Evolutionary conservation across 2,329 filamentous ascomycete genomes (phyloP), one percentile per base, ranked within the genome.

Genomic region (Fusarium sp.): DNA sequence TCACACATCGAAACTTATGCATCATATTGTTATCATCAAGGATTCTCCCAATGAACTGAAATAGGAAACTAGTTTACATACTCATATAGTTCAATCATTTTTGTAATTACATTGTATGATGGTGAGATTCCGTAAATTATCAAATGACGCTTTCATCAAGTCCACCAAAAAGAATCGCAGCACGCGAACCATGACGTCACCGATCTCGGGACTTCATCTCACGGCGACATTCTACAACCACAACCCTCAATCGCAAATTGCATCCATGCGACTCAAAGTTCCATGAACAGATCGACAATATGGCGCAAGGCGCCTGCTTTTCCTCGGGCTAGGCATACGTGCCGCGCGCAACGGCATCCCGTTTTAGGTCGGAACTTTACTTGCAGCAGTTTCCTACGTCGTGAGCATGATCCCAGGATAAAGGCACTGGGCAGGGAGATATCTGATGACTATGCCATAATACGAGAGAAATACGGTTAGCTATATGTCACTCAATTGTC

Each of bases 391-490:
- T 45, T 36, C 30, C 51, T 68, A 28, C 44, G 52, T 4, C 68
- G 65, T 20, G 62, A 71, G 26, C 61, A 71, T 17, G 82, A 83
- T 62, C 79, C 82, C 9, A 76, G 82, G 42, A 67, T 83, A 24
- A 74, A 73, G 11, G 77, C 79, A n/a, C 57, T 83, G 6, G 82
- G 78, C 1, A 77, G 75, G 47, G 67, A 79, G 59, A 83, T 85
- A 48, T 75, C 76, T 36, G 79, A 85, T 54, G 83, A 85, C 21
- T 85, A 82, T 71, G 82, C 83, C 20, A 63, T 71, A 14, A 75
- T 85, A 36, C 79, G 77, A 45, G 80, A 83, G 10, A 74, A 77
- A 45, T 85, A 85, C 64, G 78, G 83, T 84, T 74, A 34, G 69
- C 51, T 17, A 10, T 24, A 19, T 12, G 17, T 23, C 4, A 12